Conservation (phyloP, 2,329 filamentous ascomycete genomes). For the Fonsecaea multimorphosa region DNA sequence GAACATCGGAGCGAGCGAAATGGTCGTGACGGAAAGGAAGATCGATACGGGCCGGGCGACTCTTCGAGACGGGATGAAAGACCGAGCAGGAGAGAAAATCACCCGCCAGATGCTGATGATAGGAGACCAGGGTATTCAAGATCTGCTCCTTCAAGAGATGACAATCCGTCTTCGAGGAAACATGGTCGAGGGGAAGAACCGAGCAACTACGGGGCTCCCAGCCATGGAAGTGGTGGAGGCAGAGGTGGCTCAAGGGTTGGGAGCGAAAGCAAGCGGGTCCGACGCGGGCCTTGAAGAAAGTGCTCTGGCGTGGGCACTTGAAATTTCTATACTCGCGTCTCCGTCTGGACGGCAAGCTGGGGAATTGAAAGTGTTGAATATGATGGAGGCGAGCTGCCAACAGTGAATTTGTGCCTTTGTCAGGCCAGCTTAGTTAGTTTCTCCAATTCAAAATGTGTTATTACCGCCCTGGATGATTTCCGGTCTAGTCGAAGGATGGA, state of each 20-base stretch:
- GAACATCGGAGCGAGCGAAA: constrained; percentile 31
- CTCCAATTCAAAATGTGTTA: constrained; percentile 18
- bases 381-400: constrained; percentile 3
- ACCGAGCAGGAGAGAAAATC: constrained; percentile 30
- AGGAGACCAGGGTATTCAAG: constrained; percentile 32
- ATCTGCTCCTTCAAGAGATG: constrained; percentile 40
- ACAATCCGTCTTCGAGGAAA: constrained; percentile 46
- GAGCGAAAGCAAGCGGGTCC: constrained; percentile 50
- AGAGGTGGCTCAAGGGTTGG: constrained; percentile 49
- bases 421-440: constrained; percentile 7
- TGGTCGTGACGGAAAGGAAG: constrained; percentile 31
- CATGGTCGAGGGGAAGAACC: constrained; percentile 42
- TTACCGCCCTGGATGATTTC: neutral
- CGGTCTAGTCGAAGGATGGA: neutral
- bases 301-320: neutral
- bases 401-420: neutral
- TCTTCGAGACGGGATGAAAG: constrained; percentile 28
- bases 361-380: constrained; percentile 14
- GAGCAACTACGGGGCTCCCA: constrained; percentile 44
- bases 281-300: constrained; percentile 46
- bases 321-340: neutral
- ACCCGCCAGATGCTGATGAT: constrained; percentile 27
- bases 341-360: neutral
- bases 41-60: constrained; percentile 29
- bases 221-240: constrained; percentile 40